These are phyloP conservation scores for Trichomonas tenax DNA, from an alignment of 208 protist species.

Conservation along the genomic window DNA sequence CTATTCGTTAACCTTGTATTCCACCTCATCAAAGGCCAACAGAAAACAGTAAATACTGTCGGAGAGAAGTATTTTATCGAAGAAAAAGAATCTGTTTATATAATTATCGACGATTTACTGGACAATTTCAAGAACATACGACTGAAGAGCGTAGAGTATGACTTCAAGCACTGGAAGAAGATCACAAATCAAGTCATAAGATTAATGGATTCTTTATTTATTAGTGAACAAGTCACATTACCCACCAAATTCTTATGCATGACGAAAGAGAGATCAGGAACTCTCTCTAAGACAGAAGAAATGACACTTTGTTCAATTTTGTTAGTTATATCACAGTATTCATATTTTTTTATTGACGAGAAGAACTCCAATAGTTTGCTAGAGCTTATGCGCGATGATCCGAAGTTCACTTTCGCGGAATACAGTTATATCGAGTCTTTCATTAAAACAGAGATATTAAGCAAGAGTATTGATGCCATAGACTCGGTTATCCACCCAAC, in stretches of 20 bases:
- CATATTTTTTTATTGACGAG: not conserved
- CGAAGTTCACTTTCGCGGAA: too few species aligned
- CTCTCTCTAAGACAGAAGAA: not conserved
- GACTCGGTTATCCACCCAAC: too few species aligned
- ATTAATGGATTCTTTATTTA: not conserved
- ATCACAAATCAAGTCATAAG: not conserved
- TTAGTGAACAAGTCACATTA: not conserved
- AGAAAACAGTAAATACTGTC: not conserved
- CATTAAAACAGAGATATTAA: too few species aligned
- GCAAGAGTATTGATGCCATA: too few species aligned
- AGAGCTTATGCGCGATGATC: not conserved
- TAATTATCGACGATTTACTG: not conserved
- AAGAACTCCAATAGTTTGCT: not conserved
- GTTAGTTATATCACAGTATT: not conserved
- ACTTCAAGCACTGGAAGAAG: not conserved
- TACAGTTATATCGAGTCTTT: too few species aligned
- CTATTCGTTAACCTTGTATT: not conserved
- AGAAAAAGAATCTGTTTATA: not conserved
- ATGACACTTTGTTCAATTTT: not conserved
- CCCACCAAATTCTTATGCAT: not conserved
- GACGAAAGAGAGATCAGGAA: not conserved
- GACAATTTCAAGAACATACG: not conserved
- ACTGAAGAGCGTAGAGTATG: not conserved
- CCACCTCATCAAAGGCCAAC: not conserved
- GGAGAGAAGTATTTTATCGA: not conserved